Evolutionary conservation across 306 rosid species (phyloP).

Genomic region (Ceratonia siliqua): DNA sequence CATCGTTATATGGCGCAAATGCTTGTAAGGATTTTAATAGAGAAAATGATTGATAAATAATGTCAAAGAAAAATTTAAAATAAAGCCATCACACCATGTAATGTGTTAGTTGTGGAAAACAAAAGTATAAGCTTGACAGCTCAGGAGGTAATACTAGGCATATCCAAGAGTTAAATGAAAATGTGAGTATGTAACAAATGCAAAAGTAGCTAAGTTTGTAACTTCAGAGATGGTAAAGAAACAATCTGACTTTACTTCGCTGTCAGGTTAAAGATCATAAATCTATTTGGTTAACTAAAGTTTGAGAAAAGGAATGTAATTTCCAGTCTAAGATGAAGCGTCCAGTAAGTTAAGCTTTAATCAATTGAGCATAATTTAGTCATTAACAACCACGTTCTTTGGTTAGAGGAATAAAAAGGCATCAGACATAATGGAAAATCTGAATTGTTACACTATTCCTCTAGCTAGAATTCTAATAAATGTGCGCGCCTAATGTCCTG

Average conservation of each 20-base stretch:
- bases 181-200: not conserved
- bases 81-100: too few species aligned
- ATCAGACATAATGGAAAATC: not conserved
- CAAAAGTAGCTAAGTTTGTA: not conserved
- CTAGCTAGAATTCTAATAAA: not conserved
- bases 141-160: not conserved
- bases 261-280: not conserved
- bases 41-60: too few species aligned
- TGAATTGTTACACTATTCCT: not conserved
- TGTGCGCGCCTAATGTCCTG: not conserved
- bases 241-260: not conserved
- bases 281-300: not conserved
- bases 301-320: not conserved
- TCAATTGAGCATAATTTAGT: too few species aligned
- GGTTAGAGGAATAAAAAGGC: not conserved
- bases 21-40: not conserved
- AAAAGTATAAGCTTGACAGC: too few species aligned
- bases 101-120: too few species aligned
- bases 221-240: not conserved
- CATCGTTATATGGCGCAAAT: not conserved
- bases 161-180: not conserved
- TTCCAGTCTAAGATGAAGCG: not conserved
- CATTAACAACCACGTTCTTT: not conserved
- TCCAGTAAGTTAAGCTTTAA: not conserved
- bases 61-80: too few species aligned